Evolutionary conservation across 805 yeast genomes (phyloP), one percentile per base, ranked within the genome.

Genomic region (Komagataella phaffii): DNA sequence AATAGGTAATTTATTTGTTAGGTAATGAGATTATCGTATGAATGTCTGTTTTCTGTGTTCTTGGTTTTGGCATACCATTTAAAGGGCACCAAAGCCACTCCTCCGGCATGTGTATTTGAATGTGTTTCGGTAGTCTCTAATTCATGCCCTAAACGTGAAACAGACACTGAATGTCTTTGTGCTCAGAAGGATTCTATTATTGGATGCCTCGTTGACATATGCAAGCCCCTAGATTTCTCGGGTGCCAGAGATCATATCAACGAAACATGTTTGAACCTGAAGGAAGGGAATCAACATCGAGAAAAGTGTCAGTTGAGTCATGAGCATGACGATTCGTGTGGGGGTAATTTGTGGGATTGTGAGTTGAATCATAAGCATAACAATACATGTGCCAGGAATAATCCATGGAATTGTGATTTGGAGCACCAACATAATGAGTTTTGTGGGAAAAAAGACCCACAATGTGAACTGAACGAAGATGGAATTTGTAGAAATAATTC

Each of bases 181-280:
- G 56, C 51, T 10, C 55, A 49, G 8, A 18, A 30, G 24, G 44
- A 49, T 24, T 36, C 46, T 7, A 49, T 73, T n/a, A 67, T 60
- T 43, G 51, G 68, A 17, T 75, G 80, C 54, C 56, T 74, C 24
- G 66, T 65, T 10, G 73, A 68, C 45, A 59, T 60, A 12, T 73
- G 79, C 55, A 73, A 75, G 1, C 68, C 64, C 47, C 75, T 75
- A 1, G 63, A 62, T 30, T 74, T 67, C 53, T 61, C 69, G 40
- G 63, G 72, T n/a, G 69, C 78, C 8, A 63, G 79, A 59, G 79
- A 75, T 55, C 80, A 76, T 58, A 75, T 57, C 53, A 30, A 30
- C 14, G n/a, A 30, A 14, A 14, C 10, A 14, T 30, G 40, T 8
- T 8, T 10, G 5, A 30, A 14, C 6, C 40, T 14, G 14, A 2